phyloP scores from a whole-genome alignment of 2,329 filamentous ascomycete species.

The Aspergillus sergii region DNA sequence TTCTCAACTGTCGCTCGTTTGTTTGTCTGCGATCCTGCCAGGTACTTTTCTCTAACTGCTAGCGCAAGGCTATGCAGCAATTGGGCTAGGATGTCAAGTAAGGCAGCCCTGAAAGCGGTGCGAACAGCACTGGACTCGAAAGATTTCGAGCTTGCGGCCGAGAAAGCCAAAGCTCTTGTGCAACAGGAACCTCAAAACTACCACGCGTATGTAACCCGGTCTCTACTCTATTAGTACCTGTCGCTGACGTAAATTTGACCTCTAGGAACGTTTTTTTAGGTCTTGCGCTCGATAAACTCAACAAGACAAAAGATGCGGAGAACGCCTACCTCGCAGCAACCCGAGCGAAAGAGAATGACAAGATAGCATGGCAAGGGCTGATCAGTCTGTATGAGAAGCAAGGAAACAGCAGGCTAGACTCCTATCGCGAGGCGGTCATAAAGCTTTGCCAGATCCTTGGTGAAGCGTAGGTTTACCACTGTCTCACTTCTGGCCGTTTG shows the following conservation, averaged over 20 bases:
- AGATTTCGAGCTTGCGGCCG: conserved; percentile 75
- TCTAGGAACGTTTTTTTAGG: conserved; percentile 80
- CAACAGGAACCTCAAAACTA: conserved; percentile 76
- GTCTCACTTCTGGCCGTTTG: not conserved
- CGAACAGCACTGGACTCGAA: conserved; percentile 75
- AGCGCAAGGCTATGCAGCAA: conserved; percentile 20
- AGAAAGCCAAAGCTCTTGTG: conserved; percentile 70
- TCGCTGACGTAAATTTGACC: conserved; percentile 13
- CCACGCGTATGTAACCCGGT: conserved; percentile 64
- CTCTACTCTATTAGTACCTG: not conserved
- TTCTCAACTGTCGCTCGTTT: conserved; percentile 7
- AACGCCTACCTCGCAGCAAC: conserved; percentile 74
- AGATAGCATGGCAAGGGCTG: conserved; percentile 89
- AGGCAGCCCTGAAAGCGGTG: conserved; percentile 79
- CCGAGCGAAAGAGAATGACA: conserved; percentile 70
- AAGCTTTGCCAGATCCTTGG: conserved; percentile 75
- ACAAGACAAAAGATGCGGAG: conserved; percentile 72
- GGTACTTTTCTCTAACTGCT: not conserved
- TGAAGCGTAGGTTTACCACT: conserved; percentile 54
- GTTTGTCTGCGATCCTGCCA: not conserved
- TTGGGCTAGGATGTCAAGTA: conserved; percentile 50
- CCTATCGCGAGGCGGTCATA: conserved; percentile 74
- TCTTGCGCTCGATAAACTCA: conserved; percentile 78
- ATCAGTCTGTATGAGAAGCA: conserved; percentile 83
- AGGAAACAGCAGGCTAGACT: conserved; percentile 66